A percentile compares a stretch with the other conserved stretches of the same genome.
These are phyloP conservation scores for Ascochyta pisi DNA, from an alignment of 2,329 filamentous ascomycete genomes.

Conservation along the genomic window DNA sequence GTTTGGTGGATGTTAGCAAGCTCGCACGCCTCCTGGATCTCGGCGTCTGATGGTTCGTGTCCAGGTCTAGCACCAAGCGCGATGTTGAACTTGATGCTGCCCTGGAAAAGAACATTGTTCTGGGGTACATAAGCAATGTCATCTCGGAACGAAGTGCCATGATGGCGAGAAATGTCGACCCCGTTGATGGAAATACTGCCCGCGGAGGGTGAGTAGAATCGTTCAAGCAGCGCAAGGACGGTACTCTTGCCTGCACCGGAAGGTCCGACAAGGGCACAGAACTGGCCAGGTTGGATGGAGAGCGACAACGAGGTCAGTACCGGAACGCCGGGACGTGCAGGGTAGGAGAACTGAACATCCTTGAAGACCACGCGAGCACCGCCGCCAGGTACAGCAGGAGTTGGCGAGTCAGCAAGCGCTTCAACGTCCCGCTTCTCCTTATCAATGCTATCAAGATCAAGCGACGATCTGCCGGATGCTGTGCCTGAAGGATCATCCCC, in stretches of 20 bases:
- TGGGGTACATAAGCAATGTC: slow-evolving; percentile 57
- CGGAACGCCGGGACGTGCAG: slow-evolving; percentile 64
- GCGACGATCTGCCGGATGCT: slow-evolving; percentile 86
- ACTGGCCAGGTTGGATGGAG: slow-evolving; percentile 64
- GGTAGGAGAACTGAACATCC: slow-evolving; percentile 70
- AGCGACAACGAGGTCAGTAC: slow-evolving; percentile 66
- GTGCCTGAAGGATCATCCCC: slow-evolving; percentile 26
- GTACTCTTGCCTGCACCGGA: slow-evolving; percentile 73
- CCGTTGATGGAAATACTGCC: slow-evolving; percentile 63
- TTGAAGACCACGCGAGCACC: slow-evolving; percentile 60
- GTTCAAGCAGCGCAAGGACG: slow-evolving; percentile 62
- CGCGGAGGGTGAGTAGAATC: slow-evolving; percentile 60
- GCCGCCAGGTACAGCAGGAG: slow-evolving; percentile 74
- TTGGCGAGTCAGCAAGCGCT: slow-evolving; percentile 31
- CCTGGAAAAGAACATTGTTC: slow-evolving; percentile 57
- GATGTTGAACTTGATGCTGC: slow-evolving; percentile 57
- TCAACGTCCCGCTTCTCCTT: slow-evolving; percentile 44
- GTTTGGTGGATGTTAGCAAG: slow-evolving; percentile 75
- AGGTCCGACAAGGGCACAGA: slow-evolving; percentile 69
- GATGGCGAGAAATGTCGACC: slow-evolving; percentile 52
- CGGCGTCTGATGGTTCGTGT: slow-evolving; percentile 62
- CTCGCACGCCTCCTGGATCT: slow-evolving; percentile 71
- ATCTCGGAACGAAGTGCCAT: slow-evolving; percentile 51
- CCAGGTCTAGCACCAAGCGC: slow-evolving; percentile 59
- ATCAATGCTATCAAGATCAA: slow-evolving; percentile 79